A percentile compares a stretch with the other conserved stretches of the same genome.
Conservation (phyloP, 2,329 filamentous ascomycete species). For the Fusarium buxicola region DNA sequence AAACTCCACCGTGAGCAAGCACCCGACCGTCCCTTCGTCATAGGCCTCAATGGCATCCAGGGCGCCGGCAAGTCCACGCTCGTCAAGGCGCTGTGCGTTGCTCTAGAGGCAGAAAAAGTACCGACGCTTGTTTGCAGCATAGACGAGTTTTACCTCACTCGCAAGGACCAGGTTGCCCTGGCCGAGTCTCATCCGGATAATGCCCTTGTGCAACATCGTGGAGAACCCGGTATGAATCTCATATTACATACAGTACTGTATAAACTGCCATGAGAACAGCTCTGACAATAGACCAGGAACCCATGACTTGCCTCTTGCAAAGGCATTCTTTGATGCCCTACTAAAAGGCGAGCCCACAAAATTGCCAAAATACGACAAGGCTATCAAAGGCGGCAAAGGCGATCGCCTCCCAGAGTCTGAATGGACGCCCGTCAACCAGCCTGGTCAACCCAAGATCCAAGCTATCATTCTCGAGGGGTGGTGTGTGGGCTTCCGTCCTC, state of each 20-base stretch:
- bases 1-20: slow-evolving; percentile 57
- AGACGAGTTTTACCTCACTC: slow-evolving; percentile 89
- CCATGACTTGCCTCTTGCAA: slow-evolving; percentile 78
- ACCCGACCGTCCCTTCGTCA: slow-evolving; percentile 73
- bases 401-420: slow-evolving; percentile 73
- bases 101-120: slow-evolving; percentile 67
- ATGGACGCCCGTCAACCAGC: slow-evolving; percentile 71
- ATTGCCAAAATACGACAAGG: slow-evolving; percentile 87
- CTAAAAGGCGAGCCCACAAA: slow-evolving; percentile 63
- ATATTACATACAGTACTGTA: too few species aligned
- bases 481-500: slow-evolving; percentile 84
- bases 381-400: slow-evolving; percentile 78
- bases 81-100: slow-evolving; percentile 73
- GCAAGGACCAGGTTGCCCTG: slow-evolving; percentile 73
- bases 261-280: not conserved
- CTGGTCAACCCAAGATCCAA: slow-evolving; percentile 61
- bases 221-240: slow-evolving; percentile 72
- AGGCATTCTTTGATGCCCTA: slow-evolving; percentile 69
- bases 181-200: slow-evolving; percentile 76
- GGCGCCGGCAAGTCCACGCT: slow-evolving; percentile 94
- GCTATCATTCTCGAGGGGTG: slow-evolving; percentile 90
- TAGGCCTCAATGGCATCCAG: slow-evolving; percentile 92
- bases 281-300: slow-evolving; percentile 56
- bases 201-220: slow-evolving; percentile 81
- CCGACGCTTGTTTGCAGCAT: slow-evolving; percentile 82